phyloP scores from a whole-genome alignment of 2,329 filamentous ascomycete species.

The Ceratocystis variospora region DNA sequence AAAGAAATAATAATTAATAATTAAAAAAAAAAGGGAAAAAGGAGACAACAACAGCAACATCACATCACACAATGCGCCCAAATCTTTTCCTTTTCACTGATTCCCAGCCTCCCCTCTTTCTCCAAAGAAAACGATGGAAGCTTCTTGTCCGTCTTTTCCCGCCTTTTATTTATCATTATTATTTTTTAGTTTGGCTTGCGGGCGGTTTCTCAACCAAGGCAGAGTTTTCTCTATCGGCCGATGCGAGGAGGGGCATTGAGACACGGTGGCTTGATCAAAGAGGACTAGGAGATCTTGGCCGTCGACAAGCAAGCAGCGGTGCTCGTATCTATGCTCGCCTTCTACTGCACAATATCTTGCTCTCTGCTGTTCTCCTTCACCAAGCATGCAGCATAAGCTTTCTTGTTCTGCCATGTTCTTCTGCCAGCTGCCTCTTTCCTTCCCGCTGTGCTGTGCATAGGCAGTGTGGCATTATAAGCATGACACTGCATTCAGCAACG shows the following conservation, averaged over 20 bases:
- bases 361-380: neutral
- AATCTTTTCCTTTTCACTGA: neutral
- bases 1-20: neutral
- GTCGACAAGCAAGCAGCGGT: too few species aligned
- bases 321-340: neutral
- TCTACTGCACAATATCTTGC: neutral
- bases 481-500: constrained; percentile 3
- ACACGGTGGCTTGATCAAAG: constrained; percentile 6
- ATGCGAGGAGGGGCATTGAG: neutral
- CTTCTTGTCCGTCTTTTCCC: neutral
- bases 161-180: neutral
- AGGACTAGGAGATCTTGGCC: neutral
- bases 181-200: neutral
- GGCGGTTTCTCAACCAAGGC: neutral
- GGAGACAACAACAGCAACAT: neutral
- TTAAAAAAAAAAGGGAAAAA: neutral
- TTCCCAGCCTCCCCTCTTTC: constrained; percentile 7
- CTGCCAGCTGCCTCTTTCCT: neutral
- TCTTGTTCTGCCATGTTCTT: neutral
- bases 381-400: neutral
- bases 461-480: constrained; percentile 1
- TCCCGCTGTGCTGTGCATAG: constrained; percentile 4
- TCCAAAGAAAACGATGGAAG: constrained; percentile 2
- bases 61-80: neutral
- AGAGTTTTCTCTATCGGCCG: constrained; percentile 3